A percentile compares a stretch with the other conserved stretches of the same genome.
phyloP scores from a whole-genome alignment of 1,139 yeast genomes.

The Scheffersomyces cryptocercus region DNA sequence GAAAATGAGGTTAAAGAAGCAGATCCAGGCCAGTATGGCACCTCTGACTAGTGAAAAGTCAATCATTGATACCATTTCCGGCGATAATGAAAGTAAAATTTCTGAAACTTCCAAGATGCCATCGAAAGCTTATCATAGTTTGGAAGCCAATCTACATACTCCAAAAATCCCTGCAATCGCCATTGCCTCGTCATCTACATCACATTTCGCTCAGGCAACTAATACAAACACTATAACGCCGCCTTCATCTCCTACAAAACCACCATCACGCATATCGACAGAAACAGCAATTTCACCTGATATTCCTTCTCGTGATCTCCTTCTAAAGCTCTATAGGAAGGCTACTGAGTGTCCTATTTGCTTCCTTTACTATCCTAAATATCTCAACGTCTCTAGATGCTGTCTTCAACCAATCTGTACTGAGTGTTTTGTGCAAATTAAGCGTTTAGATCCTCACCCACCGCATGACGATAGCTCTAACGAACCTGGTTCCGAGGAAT shows the following conservation, averaged over 20 bases:
- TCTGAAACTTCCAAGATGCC: neutral
- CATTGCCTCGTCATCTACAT: neutral
- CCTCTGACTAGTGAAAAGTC: neutral
- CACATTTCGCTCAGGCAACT: neutral
- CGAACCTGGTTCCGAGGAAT: constrained; percentile 27
- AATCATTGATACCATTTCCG: neutral
- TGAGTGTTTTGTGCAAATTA: constrained; percentile 95
- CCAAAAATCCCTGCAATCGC: neutral
- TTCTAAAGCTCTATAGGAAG: constrained; percentile 54
- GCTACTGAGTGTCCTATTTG: constrained; percentile 93
- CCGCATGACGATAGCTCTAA: constrained; percentile 66
- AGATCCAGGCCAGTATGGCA: constrained; percentile 4
- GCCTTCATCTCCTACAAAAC: neutral
- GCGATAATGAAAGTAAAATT: too few species aligned
- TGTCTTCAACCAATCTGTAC: constrained; percentile 93
- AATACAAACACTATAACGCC: neutral
- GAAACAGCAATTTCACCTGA: constrained; percentile 9
- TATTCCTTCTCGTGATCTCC: constrained; percentile 32
- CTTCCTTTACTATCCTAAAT: constrained; percentile 79
- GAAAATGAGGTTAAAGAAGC: constrained; percentile 24
- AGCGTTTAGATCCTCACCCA: constrained; percentile 91
- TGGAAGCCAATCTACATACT: neutral
- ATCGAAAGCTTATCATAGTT: neutral
- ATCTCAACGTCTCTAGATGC: constrained; percentile 81
- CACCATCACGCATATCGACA: neutral